phyloP scores from a whole-genome alignment of 2,329 filamentous ascomycete species.

The Nigrograna mackinnonii region DNA sequence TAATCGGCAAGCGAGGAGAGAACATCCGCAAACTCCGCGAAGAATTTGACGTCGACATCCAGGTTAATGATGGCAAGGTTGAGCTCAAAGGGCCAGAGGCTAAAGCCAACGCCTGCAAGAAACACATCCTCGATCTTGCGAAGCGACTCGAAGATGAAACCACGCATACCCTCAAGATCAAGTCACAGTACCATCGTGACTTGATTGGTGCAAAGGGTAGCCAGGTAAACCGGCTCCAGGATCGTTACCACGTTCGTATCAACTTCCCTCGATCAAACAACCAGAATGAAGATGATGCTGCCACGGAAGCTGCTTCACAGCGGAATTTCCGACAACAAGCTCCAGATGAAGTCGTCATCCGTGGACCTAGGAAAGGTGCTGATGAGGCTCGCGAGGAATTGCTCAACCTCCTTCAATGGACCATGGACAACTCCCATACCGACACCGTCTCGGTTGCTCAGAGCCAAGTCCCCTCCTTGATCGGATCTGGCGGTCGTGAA shows the following conservation, averaged over 20 bases:
- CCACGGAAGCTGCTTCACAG: constrained; percentile 60
- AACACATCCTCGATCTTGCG: constrained; percentile 77
- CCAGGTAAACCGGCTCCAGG: constrained; percentile 90
- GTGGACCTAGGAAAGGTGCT: constrained; percentile 89
- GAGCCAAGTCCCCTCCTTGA: constrained; percentile 90
- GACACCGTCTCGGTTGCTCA: constrained; percentile 84
- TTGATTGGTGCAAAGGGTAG: constrained; percentile 86
- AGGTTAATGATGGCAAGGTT: constrained; percentile 91
- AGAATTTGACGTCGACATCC: constrained; percentile 75
- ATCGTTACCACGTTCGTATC: constrained; percentile 89
- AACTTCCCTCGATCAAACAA: constrained; percentile 80
- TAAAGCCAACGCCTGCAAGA: constrained; percentile 85
- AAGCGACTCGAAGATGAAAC: constrained; percentile 90
- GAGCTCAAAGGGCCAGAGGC: constrained; percentile 95
- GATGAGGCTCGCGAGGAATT: constrained; percentile 93
- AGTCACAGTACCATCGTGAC: constrained; percentile 91
- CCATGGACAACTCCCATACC: constrained; percentile 82
- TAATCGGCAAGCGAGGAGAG: constrained; percentile 68
- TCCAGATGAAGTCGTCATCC: constrained; percentile 85
- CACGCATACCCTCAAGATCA: constrained; percentile 84
- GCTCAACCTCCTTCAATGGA: constrained; percentile 83
- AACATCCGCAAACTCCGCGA: constrained; percentile 72
- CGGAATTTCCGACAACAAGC: constrained; percentile 72
- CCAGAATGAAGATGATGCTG: constrained; percentile 72
- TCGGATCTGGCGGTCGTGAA: constrained; percentile 85